Evolutionary conservation across 164 flowering plant genomes (phyloP), one percentile per base, ranked within the genome.

Genomic region (Sextonia rubra): DNA sequence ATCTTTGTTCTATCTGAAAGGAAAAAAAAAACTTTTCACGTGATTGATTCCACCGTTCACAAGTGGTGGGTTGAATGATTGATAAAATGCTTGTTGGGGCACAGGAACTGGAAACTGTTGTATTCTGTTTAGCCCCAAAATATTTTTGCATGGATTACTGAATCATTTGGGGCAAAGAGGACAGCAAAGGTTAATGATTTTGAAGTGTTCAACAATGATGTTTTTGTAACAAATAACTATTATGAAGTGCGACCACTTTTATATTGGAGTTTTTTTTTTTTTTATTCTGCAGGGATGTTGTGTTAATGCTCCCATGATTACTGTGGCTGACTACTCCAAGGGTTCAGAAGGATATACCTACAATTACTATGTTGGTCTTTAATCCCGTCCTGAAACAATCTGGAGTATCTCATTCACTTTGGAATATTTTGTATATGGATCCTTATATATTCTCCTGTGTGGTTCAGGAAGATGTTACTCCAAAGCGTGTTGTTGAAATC

Each of bases 231-330:
- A 52, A 52, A 52, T 52, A 20, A 52, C 58, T 11, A 17, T 52
- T 52, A 17, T 3, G n/a, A 15, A 52, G 17, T 15, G 58, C n/a
- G n/a, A 52, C 44, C 44, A 37, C 6, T 37, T 37, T 37, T 37
- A 37, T 37, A 37, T 37, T 37, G 44, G 44, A 37, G 27, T 12
- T 14, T 1, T 24, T n/a, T 32, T 47, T 9, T 32, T 17, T 44
- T 69, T 47, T n/a, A n/a, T n/a, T 74, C 37, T 75, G 76, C 90
- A 91, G 99, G 99, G 99, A 69, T 86, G 90, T 64, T 96, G 99
- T 79, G 99, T 96, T 64, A 96, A 96, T 87, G 99, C 99, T 82
- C 99, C 99, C 12, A 96, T 96, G 99, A 93, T 96, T 47, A 89
- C 98, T 3, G 97, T 96, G 56, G 99, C 97, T 32, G 99, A 96